phyloP scores from a whole-genome alignment of 1,139 yeast genomes.

The Blastobotrys aristatus region DNA sequence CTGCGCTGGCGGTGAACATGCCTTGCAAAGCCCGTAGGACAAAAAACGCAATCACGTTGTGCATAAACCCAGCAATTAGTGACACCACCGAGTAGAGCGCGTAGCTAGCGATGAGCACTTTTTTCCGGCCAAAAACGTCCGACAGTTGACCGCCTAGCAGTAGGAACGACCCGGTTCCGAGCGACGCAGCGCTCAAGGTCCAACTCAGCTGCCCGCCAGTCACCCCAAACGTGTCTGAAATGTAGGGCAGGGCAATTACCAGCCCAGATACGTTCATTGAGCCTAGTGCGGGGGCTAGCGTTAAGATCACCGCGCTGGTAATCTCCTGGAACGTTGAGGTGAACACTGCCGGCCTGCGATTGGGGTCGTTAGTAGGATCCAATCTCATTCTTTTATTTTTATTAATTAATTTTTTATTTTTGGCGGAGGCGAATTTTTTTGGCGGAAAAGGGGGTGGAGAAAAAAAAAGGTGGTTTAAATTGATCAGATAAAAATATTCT shows the following conservation, averaged over 20 bases:
- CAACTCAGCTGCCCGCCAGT: slow-evolving; percentile 41
- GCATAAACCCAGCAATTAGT: slow-evolving; percentile 40
- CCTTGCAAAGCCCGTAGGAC: slow-evolving; percentile 43
- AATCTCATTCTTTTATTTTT: neutral
- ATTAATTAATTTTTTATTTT: too few relatives aligned
- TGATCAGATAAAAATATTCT: too few relatives aligned
- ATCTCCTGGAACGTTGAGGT: slow-evolving; percentile 20
- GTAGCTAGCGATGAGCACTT: slow-evolving; percentile 36
- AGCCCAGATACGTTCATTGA: slow-evolving; percentile 37
- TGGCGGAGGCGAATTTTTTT: too few relatives aligned
- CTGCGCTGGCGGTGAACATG: slow-evolving; percentile 38
- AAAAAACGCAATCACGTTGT: slow-evolving; percentile 35
- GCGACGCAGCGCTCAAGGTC: slow-evolving; percentile 39
- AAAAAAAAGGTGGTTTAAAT: too few relatives aligned
- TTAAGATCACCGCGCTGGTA: slow-evolving; percentile 32
- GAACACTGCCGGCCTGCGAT: slow-evolving; percentile 21
- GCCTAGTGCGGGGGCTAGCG: slow-evolving; percentile 41
- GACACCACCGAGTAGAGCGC: slow-evolving; percentile 34
- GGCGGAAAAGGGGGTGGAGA: too few relatives aligned
- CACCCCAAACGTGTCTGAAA: slow-evolving; percentile 35
- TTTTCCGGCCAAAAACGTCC: slow-evolving; percentile 42
- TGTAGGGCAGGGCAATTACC: slow-evolving; percentile 35
- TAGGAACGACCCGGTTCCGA: slow-evolving; percentile 42
- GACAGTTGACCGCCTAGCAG: slow-evolving; percentile 43
- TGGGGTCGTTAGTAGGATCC: neutral